Evolutionary conservation across 306 rosid genomes (phyloP).

Genomic region (Erythrophleum fordii): DNA sequence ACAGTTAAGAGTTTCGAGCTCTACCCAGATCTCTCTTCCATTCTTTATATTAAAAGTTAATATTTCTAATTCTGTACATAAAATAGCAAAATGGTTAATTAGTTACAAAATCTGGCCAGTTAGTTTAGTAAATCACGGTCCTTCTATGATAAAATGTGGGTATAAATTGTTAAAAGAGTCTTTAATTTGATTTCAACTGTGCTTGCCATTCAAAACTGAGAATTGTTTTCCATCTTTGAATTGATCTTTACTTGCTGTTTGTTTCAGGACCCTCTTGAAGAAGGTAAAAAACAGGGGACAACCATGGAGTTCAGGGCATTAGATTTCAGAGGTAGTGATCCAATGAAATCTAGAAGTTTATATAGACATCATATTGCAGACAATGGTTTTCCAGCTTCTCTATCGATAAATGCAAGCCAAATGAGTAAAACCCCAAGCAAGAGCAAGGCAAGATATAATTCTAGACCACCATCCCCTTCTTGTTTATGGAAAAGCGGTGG

Average conservation of each 20-base stretch:
- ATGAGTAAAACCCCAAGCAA: conserved; percentile 16
- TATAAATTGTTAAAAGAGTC: background rate
- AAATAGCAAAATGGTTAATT: background rate
- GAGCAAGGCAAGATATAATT: background rate
- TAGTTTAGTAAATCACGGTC: background rate
- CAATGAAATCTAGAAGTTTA: conserved; percentile 12
- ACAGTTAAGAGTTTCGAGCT: background rate
- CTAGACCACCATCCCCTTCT: background rate
- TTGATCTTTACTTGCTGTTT: background rate
- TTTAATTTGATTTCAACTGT: background rate
- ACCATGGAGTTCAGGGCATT: conserved; percentile 38
- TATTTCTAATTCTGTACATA: background rate
- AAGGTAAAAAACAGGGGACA: background rate
- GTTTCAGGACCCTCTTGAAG: background rate
- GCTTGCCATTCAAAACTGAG: background rate
- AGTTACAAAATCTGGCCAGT: background rate
- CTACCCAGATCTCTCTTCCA: background rate
- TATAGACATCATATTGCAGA: conserved; percentile 37
- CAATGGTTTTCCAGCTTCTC: conserved; percentile 23
- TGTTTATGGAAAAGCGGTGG: conserved; percentile 13
- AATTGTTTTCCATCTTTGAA: background rate
- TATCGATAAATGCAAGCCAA: conserved; percentile 40
- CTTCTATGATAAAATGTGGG: background rate
- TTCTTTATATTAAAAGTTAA: background rate
- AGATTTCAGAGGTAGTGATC: background rate